A percentile compares a stretch with the other conserved stretches of the same genome.
Conservation (phyloP, 2,329 filamentous ascomycete species). For the Penicillium palitans region DNA sequence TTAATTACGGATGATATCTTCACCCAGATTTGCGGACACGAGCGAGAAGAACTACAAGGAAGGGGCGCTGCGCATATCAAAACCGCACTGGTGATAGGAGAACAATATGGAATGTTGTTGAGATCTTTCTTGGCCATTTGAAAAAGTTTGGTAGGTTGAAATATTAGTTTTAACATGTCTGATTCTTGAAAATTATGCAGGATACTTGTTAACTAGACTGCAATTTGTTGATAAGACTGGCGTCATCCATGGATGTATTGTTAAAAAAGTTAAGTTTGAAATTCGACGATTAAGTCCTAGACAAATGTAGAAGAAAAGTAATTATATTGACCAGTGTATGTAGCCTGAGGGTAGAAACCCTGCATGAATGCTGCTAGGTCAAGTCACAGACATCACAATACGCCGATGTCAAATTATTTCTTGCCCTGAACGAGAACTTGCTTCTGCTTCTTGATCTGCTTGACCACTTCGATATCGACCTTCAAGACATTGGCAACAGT, state of each 20-base stretch:
- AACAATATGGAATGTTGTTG: too few species aligned
- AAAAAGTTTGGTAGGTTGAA: not conserved
- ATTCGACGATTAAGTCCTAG: too few species aligned
- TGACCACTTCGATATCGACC: slow-evolving; percentile 22
- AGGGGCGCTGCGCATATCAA: too few species aligned
- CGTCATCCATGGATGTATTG: too few species aligned
- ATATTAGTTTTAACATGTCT: not conserved
- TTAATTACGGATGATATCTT: too few species aligned
- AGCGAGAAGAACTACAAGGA: too few species aligned
- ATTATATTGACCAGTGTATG: not conserved
- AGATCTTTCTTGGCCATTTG: not conserved
- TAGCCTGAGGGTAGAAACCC: not conserved
- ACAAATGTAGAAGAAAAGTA: not conserved
- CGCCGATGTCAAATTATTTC: slow-evolving; percentile 1
- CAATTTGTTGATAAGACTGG: not conserved
- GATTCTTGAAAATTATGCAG: not conserved
- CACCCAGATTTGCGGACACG: too few species aligned
- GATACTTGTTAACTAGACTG: not conserved
- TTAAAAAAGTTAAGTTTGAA: not conserved
- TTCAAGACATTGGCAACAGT: slow-evolving; percentile 22
- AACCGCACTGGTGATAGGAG: too few species aligned
- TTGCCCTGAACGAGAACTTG: slow-evolving; percentile 19
- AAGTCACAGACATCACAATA: not conserved
- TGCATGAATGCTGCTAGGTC: too few species aligned
- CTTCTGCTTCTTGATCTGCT: slow-evolving; percentile 25